Base-by-base conservation (phyloP, 177 flowering plant genomes). In the Vitis hybrid region DNA sequence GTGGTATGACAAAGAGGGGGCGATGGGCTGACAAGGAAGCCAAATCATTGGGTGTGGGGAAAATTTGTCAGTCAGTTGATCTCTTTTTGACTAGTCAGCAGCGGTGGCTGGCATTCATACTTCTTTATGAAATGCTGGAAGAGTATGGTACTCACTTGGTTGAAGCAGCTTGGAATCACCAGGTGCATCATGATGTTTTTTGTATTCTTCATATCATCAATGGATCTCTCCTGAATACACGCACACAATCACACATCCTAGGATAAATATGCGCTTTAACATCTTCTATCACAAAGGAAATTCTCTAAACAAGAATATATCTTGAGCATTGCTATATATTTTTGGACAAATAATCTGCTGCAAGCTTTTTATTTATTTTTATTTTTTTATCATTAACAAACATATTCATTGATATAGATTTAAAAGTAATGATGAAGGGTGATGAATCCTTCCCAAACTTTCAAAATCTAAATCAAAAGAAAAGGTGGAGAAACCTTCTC, bases 81-180 rank as follows among this genome's bases (percentile, higher is more conserved):
- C 61, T 73, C 13, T 69, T 56, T 62, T 70, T 72, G 61, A 83
- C 60, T 74, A 72, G 77, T 66, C 77, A 70, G 68, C 88, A 85
- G 75, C 80, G 82, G 67, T 95, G 99, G 99, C 90, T 75, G 66
- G 94, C 94, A 20, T 95, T 95, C 74, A 13, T 90, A 62, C 96
- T 95, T 75, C 75, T 95, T n/a, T 95, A 88, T 82, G 99, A 95
- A 77, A 95, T 91, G 94, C 98, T 95, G 65, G 97, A 95, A 77
- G 98, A 95, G 80, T 95, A 86, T 83, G 99, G 99, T 39, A 87
- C 97, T 68, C 99, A 95, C 81, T 85, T 95, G 70, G 97, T 95
- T 73, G 99, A 95, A 81, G 98, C 99, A 69, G 99, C 98, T 70
- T 95, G 99, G 99, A 79, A 81, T 70, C 90, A 89, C 81, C 99